Percentiles rank a stretch among this genome's conserved stretches.
These are phyloP conservation scores for Pseudozyma sp. DNA, from an alignment of 1,284 basidiomycete genomes.

Conservation along the genomic window DNA sequence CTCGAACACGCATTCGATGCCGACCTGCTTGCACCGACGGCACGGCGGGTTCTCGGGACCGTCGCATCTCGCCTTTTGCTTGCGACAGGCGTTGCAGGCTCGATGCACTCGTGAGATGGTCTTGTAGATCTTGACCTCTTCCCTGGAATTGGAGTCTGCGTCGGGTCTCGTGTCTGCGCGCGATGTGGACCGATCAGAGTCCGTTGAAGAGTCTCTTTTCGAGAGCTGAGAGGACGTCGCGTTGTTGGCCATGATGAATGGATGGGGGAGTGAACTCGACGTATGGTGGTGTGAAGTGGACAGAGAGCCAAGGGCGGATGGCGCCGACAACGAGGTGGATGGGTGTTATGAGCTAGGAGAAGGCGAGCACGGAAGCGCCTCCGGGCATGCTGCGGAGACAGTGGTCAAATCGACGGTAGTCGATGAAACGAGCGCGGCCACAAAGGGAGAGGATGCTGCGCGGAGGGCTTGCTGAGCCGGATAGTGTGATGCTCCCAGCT, in stretches of 20 bases:
- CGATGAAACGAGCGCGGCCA: neutral
- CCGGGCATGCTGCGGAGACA: neutral
- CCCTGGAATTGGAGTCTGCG: constrained; percentile 16
- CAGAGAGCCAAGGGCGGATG: neutral
- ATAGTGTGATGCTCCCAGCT: too few species aligned
- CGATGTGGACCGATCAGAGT: constrained; percentile 10
- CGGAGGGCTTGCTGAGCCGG: too few species aligned
- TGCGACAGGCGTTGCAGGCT: constrained; percentile 55
- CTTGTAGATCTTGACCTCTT: constrained; percentile 46
- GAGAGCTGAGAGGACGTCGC: constrained; percentile 2
- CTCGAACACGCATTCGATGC: constrained; percentile 87
- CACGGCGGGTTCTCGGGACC: constrained; percentile 77
- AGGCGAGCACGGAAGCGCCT: neutral
- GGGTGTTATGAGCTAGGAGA: neutral
- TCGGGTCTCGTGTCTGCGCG: constrained; percentile 1
- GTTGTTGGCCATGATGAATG: constrained; percentile 16
- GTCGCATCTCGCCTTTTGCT: constrained; percentile 51
- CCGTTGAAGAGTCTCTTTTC: constrained; percentile 6
- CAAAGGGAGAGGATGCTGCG: too few species aligned
- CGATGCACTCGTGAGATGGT: constrained; percentile 49
- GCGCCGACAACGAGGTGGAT: neutral
- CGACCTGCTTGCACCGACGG: constrained; percentile 85
- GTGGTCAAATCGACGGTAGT: neutral
- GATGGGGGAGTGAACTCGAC: neutral
- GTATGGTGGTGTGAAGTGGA: neutral